These are phyloP conservation scores for Glaciozyma antarctica DNA, from an alignment of 768 basidiomycete genomes.

Conservation along the genomic window DNA sequence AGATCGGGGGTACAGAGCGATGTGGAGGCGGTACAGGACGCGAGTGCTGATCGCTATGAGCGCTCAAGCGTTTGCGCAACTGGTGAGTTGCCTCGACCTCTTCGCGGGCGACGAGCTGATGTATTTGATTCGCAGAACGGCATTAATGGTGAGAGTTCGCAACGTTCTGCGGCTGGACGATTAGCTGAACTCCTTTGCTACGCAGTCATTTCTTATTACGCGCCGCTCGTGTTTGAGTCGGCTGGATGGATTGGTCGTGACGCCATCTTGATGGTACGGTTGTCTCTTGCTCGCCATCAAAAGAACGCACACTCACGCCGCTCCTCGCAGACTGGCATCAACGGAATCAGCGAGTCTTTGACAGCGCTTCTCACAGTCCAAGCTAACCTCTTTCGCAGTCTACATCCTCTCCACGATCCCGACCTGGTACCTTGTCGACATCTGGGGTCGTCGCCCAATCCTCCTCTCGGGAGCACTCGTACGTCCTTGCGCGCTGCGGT, in stretches of 20 bases:
- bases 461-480: conserved; percentile 70
- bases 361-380: conserved; percentile 45
- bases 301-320: no score
- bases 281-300: no score
- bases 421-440: conserved; percentile 90
- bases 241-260: conserved; percentile 92
- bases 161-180: no score
- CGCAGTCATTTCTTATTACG: conserved; percentile 64
- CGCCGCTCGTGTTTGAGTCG: conserved; percentile 77
- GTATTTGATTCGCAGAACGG: conserved; percentile 58
- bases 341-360: conserved; percentile 48
- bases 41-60: conserved; percentile 89
- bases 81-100: conserved; percentile 48
- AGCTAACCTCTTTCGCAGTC: background rate
- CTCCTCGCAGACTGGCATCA: conserved; percentile 59
- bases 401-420: conserved; percentile 15
- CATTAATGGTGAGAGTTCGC: conserved; percentile 57
- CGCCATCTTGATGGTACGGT: conserved; percentile 66
- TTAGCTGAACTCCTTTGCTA: no score
- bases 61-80: conserved; percentile 87
- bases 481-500: conserved; percentile 46
- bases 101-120: background rate
- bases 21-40: conserved; percentile 82
- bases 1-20: conserved; percentile 60
- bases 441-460: conserved; percentile 79